phyloP scores from a whole-genome alignment of 2,329 filamentous ascomycete species.

The Venturia oleaginea region DNA sequence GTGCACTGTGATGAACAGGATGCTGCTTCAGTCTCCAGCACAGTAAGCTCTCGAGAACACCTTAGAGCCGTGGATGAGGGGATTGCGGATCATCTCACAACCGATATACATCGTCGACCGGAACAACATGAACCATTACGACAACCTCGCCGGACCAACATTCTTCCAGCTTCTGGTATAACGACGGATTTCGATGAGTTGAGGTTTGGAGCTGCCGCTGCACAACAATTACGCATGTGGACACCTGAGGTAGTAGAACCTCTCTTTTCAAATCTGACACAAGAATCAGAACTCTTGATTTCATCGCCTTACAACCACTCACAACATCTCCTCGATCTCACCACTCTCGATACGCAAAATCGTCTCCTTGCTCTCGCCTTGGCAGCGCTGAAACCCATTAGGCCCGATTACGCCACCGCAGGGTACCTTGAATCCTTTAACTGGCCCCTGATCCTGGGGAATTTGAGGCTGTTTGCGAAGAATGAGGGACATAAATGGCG shows the following conservation, averaged over 20 bases:
- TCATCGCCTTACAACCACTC: constrained; percentile 67
- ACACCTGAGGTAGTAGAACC: neutral
- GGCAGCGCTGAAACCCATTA: constrained; percentile 51
- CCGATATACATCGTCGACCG: neutral
- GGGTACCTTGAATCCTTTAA: constrained; percentile 70
- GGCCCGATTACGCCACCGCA: constrained; percentile 66
- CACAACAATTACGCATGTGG: constrained; percentile 18
- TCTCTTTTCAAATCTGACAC: neutral
- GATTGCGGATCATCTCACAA: neutral
- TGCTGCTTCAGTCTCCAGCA: neutral
- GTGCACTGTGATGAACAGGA: neutral
- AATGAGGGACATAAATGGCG: constrained; percentile 47
- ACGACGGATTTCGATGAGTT: constrained; percentile 26
- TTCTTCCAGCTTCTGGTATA: constrained; percentile 15
- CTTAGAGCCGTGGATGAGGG: neutral
- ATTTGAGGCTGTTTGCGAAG: constrained; percentile 45
- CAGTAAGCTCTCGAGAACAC: neutral
- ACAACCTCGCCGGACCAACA: neutral
- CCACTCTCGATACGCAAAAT: constrained; percentile 54
- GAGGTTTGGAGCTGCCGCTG: constrained; percentile 27
- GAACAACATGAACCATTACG: neutral
- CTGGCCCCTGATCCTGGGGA: constrained; percentile 54
- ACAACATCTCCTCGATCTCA: constrained; percentile 64
- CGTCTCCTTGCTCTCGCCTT: constrained; percentile 65
- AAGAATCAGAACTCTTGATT: constrained; percentile 39